Conservation (phyloP, 1,284 basidiomycete genomes). For the Ganoderma leucocontextum region DNA sequence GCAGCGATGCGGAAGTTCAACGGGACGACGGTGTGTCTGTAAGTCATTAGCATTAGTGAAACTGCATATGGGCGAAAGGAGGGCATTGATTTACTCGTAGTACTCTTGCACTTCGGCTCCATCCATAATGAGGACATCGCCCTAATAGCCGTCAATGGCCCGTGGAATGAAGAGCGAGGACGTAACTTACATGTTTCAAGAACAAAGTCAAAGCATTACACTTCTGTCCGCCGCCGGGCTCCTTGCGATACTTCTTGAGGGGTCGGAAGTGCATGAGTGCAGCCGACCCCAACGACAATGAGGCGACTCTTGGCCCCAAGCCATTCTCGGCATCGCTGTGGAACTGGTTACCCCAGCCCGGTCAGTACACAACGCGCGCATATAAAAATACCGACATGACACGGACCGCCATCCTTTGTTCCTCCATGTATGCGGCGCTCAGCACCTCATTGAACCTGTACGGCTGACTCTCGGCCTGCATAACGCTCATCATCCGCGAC, state of each 20-base stretch:
- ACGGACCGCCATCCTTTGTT: slow-evolving; percentile 81
- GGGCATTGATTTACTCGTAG: slow-evolving; percentile 64
- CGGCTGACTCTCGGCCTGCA: slow-evolving; percentile 42
- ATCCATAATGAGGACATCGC: slow-evolving; percentile 80
- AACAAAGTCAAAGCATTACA: slow-evolving; percentile 59
- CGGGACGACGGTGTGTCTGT: slow-evolving; percentile 58
- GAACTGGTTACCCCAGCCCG: slow-evolving; percentile 55
- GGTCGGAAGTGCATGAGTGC: slow-evolving; percentile 80
- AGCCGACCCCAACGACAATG: slow-evolving; percentile 74
- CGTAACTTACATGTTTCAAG: slow-evolving; percentile 68
- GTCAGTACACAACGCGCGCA: neutral
- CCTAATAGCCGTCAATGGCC: slow-evolving; percentile 49
- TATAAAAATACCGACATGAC: neutral
- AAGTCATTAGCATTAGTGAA: slow-evolving; percentile 7
- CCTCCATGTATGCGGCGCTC: slow-evolving; percentile 83
- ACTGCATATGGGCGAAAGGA: neutral
- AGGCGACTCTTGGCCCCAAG: slow-evolving; percentile 74
- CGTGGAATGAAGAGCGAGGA: neutral
- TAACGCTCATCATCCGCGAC: slow-evolving; percentile 49
- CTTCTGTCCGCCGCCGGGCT: slow-evolving; percentile 43
- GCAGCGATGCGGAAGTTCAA: slow-evolving; percentile 62
- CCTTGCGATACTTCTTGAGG: slow-evolving; percentile 46
- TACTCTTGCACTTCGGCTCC: slow-evolving; percentile 68
- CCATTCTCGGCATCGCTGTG: slow-evolving; percentile 80
- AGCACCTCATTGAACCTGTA: slow-evolving; percentile 76